Evolutionary conservation across 1,139 yeast genomes (phyloP), one percentile per base, ranked within the genome.

Genomic region (Nakaseomyces sp.): DNA sequence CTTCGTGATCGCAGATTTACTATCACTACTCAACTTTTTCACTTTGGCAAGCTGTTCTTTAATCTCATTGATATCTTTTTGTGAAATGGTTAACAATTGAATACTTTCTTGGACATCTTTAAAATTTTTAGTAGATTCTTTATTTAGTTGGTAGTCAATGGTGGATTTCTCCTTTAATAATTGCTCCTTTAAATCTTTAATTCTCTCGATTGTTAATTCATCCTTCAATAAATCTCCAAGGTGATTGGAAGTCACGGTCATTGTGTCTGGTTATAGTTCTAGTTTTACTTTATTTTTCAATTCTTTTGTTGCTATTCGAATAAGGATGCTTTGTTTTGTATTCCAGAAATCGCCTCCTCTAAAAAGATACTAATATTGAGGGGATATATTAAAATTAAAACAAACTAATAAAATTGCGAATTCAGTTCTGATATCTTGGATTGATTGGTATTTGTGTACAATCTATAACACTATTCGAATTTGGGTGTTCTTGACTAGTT

Each of bases 111-210:
- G 50, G 2, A 59, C 56, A 24, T 50, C 47, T 7, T 47, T 51
- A 40, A 52, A 57, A 39, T 58, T 52, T 37, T 50, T 54, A 5
- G 55, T 55, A 1, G 85, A 78, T 36, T 80, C 79, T 33, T 80
- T 69, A 53, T 76, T 76, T 47, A 86, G 69, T 58, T 83, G 84
- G 45, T 77, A 69, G 53, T 86, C 95, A n/a, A 84, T 66, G 1
- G 83, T 73, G 0, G 82, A 72, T 59, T 82, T 83, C 57, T 86
- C 93, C 50, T 84, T 66, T 37, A 65, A 55, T 45, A 86, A 71
- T 53, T 80, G 85, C 50, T 74, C 80, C 48, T 76, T 74, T 15
- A 60, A 47, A 26, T 54, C 61, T 28, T 50, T 44, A 22, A 61
- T 52, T 22, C 53, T 52, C 33, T 56, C 64, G 17, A 56, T 43